Percentiles rank a stretch among this genome's conserved stretches.
These are phyloP conservation scores for Acacia concinna DNA, from an alignment of 331 rosid species.

Conservation along the genomic window DNA sequence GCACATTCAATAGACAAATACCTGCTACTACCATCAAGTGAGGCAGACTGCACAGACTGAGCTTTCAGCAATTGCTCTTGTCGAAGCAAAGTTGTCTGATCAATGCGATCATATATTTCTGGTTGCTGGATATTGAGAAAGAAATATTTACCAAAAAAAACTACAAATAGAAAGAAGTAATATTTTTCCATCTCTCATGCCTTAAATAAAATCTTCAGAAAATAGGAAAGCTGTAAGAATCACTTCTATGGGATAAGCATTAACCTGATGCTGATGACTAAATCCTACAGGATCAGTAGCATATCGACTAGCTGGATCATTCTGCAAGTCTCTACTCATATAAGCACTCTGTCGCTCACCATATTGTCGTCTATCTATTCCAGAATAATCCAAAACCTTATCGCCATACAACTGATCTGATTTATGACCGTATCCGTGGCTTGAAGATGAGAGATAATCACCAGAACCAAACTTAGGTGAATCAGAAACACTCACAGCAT, in stretches of 20 bases:
- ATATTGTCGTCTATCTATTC: slow-evolving; percentile 80
- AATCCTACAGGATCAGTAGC: slow-evolving; percentile 74
- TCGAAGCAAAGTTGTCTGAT: slow-evolving; percentile 82
- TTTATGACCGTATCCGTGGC: slow-evolving; percentile 80
- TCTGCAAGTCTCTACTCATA: slow-evolving; percentile 71
- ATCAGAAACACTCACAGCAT: slow-evolving; percentile 65
- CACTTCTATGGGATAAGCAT: slow-evolving; percentile 22
- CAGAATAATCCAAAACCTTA: slow-evolving; percentile 78
- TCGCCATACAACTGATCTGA: slow-evolving; percentile 75
- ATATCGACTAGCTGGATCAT: slow-evolving; percentile 73
- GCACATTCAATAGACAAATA: slow-evolving; percentile 39
- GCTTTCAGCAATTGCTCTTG: slow-evolving; percentile 92
- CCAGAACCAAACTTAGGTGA: slow-evolving; percentile 82
- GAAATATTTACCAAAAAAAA: slow-evolving; percentile 4
- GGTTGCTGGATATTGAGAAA: slow-evolving; percentile 45
- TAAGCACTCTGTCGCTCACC: slow-evolving; percentile 80
- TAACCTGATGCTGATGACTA: slow-evolving; percentile 84
- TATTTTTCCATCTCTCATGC: not conserved
- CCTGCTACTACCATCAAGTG: slow-evolving; percentile 92
- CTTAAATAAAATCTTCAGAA: not conserved
- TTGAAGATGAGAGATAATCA: slow-evolving; percentile 77
- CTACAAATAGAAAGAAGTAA: not conserved
- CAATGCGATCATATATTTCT: slow-evolving; percentile 85
- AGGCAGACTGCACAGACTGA: slow-evolving; percentile 75
- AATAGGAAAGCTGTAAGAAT: slow-evolving; percentile 5